Percentiles rank a stretch among this genome's conserved stretches.
These are phyloP conservation scores for Fragilariopsis cylindrus DNA, from an alignment of 108 stramenopile genomes.

Conservation along the genomic window DNA sequence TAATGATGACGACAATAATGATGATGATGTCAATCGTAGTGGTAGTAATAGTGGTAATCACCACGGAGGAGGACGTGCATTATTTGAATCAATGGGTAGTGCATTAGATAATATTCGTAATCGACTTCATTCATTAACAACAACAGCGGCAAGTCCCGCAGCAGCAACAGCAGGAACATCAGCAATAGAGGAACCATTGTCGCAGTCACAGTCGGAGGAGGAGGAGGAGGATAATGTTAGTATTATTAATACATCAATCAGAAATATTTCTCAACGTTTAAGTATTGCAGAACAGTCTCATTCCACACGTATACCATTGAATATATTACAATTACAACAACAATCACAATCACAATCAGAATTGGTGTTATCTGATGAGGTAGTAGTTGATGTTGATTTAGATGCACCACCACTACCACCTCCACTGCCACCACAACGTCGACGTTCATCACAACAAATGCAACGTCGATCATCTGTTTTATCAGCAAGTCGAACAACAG, in stretches of 20 bases:
- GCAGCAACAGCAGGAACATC: conserved; percentile 10
- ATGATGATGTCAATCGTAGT: not conserved
- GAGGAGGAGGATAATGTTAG: not conserved
- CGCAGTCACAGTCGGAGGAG: not conserved
- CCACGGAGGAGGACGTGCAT: conserved; percentile 34
- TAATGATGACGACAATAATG: not conserved
- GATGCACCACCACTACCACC: too few species aligned
- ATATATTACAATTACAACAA: conserved; percentile 32
- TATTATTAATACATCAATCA: not conserved
- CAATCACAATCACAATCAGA: conserved; percentile 1
- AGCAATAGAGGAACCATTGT: not conserved
- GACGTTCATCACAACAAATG: not conserved
- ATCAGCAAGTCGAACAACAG: too few species aligned
- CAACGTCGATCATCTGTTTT: not conserved
- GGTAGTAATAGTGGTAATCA: not conserved
- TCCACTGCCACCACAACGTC: not conserved
- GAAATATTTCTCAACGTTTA: conserved; percentile 50
- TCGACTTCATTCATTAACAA: conserved; percentile 32
- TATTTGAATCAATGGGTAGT: conserved; percentile 58
- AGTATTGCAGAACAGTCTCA: conserved; percentile 55
- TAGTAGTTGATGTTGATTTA: too few species aligned
- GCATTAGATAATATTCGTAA: conserved; percentile 48
- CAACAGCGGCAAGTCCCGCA: not conserved
- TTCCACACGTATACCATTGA: conserved; percentile 54
- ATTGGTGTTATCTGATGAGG: not conserved